phyloP scores from a whole-genome alignment of 129 eudicot species.

The sunflower (Helianthus annuus) region HanXRQr2.0-SUNRISE NC_035446.2:139811623-139812122 shows the following conservation, averaged over 20 bases:
- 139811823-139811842: background rate
- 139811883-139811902: conserved; percentile 36
- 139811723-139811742: too few relatives aligned
- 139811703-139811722: too few relatives aligned
- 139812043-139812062: background rate
- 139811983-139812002: background rate
- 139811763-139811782: too few relatives aligned
- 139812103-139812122: too few relatives aligned
- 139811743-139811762: too few relatives aligned
- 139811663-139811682: too few relatives aligned
- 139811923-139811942: background rate
- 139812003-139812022: background rate
- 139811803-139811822: background rate
- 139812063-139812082: too few relatives aligned
- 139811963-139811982: conserved; percentile 25
- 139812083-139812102: too few relatives aligned
- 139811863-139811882: conserved; percentile 27
- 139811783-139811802: too few relatives aligned
- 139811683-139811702: too few relatives aligned
- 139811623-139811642: too few relatives aligned
- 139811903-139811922: conserved; percentile 24
- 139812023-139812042: background rate
- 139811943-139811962: conserved; percentile 25
- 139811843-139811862: background rate
- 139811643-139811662: too few relatives aligned